Evolutionary conservation across 116 monocot genomes (phyloP).

Genomic region (Papilionanthe hybrid): DNA sequence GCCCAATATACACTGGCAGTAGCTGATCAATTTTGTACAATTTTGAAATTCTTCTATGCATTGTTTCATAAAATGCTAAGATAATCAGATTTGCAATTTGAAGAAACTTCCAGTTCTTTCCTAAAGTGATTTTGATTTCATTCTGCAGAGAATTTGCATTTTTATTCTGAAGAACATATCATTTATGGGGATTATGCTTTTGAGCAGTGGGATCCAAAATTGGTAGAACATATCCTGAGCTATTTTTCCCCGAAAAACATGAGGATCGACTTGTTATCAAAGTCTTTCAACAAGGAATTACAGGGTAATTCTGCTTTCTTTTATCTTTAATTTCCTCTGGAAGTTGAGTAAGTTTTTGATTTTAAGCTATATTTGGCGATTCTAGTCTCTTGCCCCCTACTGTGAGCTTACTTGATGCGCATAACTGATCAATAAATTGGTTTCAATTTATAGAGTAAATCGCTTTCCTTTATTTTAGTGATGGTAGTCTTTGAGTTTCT

Average conservation of each 20-base stretch:
- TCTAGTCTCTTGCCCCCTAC: not conserved
- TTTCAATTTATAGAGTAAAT: not conserved
- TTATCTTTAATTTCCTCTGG: not conserved
- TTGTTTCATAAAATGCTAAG: too few species aligned
- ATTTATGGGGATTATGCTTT: slow-evolving; percentile 95
- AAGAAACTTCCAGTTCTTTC: not conserved
- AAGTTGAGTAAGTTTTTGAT: not conserved
- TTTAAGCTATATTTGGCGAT: not conserved
- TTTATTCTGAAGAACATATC: slow-evolving; percentile 75
- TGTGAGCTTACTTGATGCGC: not conserved
- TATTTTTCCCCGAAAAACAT: slow-evolving; percentile 84
- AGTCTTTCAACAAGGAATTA: slow-evolving; percentile 73
- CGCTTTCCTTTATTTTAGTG: not conserved
- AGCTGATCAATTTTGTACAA: too few species aligned
- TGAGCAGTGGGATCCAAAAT: slow-evolving; percentile 79
- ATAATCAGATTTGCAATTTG: too few species aligned
- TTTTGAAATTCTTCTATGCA: too few species aligned
- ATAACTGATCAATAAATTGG: not conserved
- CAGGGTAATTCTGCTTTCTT: slow-evolving; percentile 39
- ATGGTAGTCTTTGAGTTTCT: not conserved
- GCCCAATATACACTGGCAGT: too few species aligned
- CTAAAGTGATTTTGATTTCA: slow-evolving; percentile 9
- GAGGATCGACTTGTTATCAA: slow-evolving; percentile 76
- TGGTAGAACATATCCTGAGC: slow-evolving; percentile 60
- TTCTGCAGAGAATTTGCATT: slow-evolving; percentile 74